phyloP scores from a whole-genome alignment of 352 stramenopile genomes.

The Globisporangium alternatum region DNA sequence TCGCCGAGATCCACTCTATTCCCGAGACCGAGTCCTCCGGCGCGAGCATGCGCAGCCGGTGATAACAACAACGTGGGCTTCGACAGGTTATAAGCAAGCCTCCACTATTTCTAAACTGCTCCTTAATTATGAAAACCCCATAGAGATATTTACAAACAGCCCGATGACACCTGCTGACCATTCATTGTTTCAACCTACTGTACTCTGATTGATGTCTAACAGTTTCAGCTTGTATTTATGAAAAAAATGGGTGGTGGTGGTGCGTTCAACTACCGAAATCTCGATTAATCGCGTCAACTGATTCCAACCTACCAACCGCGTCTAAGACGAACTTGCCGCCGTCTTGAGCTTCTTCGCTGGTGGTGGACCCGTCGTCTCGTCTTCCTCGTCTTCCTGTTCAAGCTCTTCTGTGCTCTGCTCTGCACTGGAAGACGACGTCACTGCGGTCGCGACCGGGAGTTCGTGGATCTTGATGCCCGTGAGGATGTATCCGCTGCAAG shows the following conservation, averaged over 20 bases:
- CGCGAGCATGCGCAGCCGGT: conserved; percentile 7
- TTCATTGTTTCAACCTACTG: not conserved
- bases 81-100: not conserved
- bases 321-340: conserved; percentile 9
- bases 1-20: conserved; percentile 19
- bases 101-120: not conserved
- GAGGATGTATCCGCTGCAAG: conserved; percentile 94
- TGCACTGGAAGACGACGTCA: not conserved
- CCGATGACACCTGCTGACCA: not conserved
- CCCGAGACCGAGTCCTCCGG: conserved; percentile 15
- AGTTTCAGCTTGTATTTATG: not conserved
- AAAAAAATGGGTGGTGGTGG: not conserved
- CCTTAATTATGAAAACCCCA: conserved; percentile 3
- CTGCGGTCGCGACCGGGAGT: not conserved
- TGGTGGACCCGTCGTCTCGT: not conserved
- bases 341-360: conserved; percentile 19
- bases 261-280: not conserved
- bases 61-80: not conserved
- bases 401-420: not conserved
- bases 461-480: conserved; percentile 90
- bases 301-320: not conserved
- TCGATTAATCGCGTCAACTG: conserved; percentile 1
- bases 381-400: not conserved
- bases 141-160: conserved; percentile 2
- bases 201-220: not conserved